Evolutionary conservation across 2,329 filamentous ascomycete species (phyloP), one percentile per base, ranked within the genome.

Genomic region (Xylaria polymorpha): DNA sequence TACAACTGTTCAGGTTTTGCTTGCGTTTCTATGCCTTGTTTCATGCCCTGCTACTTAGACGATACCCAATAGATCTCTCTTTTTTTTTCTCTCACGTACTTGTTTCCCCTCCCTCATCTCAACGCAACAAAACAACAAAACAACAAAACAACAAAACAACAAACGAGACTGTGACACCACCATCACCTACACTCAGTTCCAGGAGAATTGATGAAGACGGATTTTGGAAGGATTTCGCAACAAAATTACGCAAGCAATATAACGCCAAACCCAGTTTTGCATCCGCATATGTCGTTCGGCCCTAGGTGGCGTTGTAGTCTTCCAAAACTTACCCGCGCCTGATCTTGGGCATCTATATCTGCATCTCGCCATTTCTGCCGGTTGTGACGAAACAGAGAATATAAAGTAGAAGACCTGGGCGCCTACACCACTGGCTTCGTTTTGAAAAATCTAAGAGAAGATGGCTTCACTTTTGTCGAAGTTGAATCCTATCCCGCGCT

Each of bases 401-500:
- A 29, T 22, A 44, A 25, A 50, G 32, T 9, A 43, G 15, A 41
- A 53, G 59, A 22, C 44, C 18, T 6, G 32, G 43, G 5, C 37
- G 25, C 25, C 25, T 29, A 22, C 6, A 22, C n/a, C 35, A 20
- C 63, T 35, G 22, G 37, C 32, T 15, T 39, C 32, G 29, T 35
- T 25, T 18, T 53, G 43, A 41, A 29, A 29, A 29, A 29, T 29
- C 59, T 74, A 43, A 74, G 75, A 80, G 67, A 84, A 81, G 74
- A 80, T 86, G 76, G 79, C 81, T 55, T 80, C 83, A 10, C 83
- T 85, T 69, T 75, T 88, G n/a, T 84, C 86, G 15, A 83, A 83
- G 53, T 80, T 92, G 73, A 93, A 86, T 75, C 91, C 91, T 0
- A 83, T 94, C 4, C 93, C 93, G 0, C 80, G 85, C 1, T 94